Base-by-base conservation (phyloP, 345 rosid genomes). In the Rubroshorea leprosula region DNA sequence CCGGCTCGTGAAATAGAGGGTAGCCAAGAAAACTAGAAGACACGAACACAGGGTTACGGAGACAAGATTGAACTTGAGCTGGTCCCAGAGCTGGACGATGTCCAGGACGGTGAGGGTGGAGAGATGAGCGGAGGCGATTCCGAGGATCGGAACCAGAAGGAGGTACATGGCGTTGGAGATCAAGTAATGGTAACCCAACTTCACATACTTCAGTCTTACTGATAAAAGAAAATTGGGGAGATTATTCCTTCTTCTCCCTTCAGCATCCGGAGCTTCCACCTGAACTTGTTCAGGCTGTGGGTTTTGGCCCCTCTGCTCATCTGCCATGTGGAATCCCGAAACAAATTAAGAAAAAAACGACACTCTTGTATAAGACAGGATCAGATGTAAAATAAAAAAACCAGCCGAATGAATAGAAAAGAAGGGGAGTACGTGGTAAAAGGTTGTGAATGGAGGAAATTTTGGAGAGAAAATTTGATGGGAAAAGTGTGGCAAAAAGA, bases 1-100 rank as follows among this genome's bases (percentile, higher is more conserved):
- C 2, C 87, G 75, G 76, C 86, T 83, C 59, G 43, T 78, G 78
- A 77, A 83, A 72, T 83, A 84, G 44, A 87, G 77, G 0, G 82
- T 78, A 5, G 72, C 76, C 43, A 85, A 23, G 67, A 90, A 80
- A 50, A 80, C 79, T 8, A 80, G 17, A 13, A 82, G 65, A 1
- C 69, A 57, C 0, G 68, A 76, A 62, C 83, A 66, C 10, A 77
- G 31, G 15, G 76, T 57, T 38, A 84, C 78, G 0, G 74, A 65
- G 8, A 82, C 71, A 3, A 76, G 64, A 72, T 84, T 84, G 74
- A 80, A 78, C 63, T 75, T 67, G 46, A 84, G 81, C 20, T 80
- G 80, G 71, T 54, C 55, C 84, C 83, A 82, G 1, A 89, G 54
- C 17, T 62, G 75, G 26, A 54, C 53, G n/a, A 76, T 18, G 65